Evolutionary conservation across 306 rosid species (phyloP).

Genomic region (Abrus pulchellus): DNA sequence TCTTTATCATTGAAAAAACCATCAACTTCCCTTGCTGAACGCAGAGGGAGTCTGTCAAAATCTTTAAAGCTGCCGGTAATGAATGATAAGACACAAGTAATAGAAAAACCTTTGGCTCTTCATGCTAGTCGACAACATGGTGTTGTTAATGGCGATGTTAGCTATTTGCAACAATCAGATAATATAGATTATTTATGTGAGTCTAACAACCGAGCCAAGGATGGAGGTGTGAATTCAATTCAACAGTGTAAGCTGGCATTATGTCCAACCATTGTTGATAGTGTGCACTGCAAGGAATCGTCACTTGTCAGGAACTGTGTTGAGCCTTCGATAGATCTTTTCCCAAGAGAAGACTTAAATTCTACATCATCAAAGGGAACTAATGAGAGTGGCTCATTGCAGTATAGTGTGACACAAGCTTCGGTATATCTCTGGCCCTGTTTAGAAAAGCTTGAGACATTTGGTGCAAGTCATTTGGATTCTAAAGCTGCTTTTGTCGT

Average conservation of each 20-base stretch:
- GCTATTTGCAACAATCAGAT: slow-evolving; percentile 50
- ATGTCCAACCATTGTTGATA: slow-evolving; percentile 39
- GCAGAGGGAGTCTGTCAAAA: slow-evolving; percentile 84
- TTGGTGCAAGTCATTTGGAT: slow-evolving; percentile 68
- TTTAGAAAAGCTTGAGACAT: slow-evolving; percentile 69
- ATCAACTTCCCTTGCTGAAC: slow-evolving; percentile 86
- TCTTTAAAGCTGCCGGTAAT: slow-evolving; percentile 76
- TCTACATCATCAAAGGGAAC: slow-evolving; percentile 54
- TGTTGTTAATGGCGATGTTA: slow-evolving; percentile 49
- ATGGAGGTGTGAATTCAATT: slow-evolving; percentile 53
- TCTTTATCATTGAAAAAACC: slow-evolving; percentile 65
- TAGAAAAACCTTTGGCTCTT: slow-evolving; percentile 53
- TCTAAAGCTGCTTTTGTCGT: slow-evolving; percentile 78
- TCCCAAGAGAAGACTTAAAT: slow-evolving; percentile 45
- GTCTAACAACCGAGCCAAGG: slow-evolving; percentile 48
- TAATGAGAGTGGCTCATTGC: slow-evolving; percentile 51
- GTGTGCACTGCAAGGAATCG: slow-evolving; percentile 45
- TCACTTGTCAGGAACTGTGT: slow-evolving; percentile 48
- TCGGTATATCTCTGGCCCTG: slow-evolving; percentile 81
- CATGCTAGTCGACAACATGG: slow-evolving; percentile 52
- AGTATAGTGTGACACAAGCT: slow-evolving; percentile 49
- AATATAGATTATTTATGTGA: slow-evolving; percentile 48
- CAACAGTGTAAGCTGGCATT: slow-evolving; percentile 44
- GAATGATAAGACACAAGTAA: slow-evolving; percentile 58
- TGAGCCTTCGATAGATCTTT: slow-evolving; percentile 47